Percentiles rank a stretch among this genome's conserved stretches.
These are phyloP conservation scores for Naganishia sp. DNA, from an alignment of 1,284 basidiomycete genomes.

Conservation along the genomic window DNA sequence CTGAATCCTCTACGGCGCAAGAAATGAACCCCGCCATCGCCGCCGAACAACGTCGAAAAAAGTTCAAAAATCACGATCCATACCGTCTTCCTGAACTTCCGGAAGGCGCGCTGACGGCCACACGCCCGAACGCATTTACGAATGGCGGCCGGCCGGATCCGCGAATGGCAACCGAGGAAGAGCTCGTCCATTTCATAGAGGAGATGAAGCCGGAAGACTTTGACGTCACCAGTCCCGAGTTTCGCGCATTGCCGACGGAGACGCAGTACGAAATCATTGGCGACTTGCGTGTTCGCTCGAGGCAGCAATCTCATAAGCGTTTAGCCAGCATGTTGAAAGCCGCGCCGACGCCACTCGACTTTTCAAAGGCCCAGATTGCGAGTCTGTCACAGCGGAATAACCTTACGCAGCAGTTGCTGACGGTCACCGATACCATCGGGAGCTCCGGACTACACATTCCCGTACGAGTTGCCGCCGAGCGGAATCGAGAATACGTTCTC, in stretches of 20 bases:
- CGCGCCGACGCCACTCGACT: constrained; percentile 84
- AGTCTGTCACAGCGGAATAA: constrained; percentile 85
- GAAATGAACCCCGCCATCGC: constrained; percentile 18
- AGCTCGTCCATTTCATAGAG: constrained; percentile 84
- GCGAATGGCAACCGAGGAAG: constrained; percentile 88
- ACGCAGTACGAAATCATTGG: constrained; percentile 98
- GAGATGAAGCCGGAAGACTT: constrained; percentile 91
- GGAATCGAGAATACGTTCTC: constrained; percentile 90
- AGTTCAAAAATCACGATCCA: constrained; percentile 65
- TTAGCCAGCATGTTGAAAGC: constrained; percentile 85
- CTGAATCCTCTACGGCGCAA: constrained; percentile 46
- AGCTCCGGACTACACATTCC: constrained; percentile 83
- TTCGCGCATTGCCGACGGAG: constrained; percentile 88
- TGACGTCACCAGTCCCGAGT: constrained; percentile 82
- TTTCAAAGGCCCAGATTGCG: constrained; percentile 91
- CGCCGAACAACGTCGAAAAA: constrained; percentile 39
- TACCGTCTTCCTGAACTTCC: constrained; percentile 74
- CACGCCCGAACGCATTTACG: constrained; percentile 48
- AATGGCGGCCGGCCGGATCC: constrained; percentile 67
- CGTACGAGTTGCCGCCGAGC: constrained; percentile 86
- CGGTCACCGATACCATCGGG: constrained; percentile 90
- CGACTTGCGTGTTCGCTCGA: constrained; percentile 86
- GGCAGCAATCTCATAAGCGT: constrained; percentile 88
- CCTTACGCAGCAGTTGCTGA: constrained; percentile 90
- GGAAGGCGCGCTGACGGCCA: constrained; percentile 56